Conservation (phyloP, 2,329 filamentous ascomycete species). For the Calonectria honghensis region DNA sequence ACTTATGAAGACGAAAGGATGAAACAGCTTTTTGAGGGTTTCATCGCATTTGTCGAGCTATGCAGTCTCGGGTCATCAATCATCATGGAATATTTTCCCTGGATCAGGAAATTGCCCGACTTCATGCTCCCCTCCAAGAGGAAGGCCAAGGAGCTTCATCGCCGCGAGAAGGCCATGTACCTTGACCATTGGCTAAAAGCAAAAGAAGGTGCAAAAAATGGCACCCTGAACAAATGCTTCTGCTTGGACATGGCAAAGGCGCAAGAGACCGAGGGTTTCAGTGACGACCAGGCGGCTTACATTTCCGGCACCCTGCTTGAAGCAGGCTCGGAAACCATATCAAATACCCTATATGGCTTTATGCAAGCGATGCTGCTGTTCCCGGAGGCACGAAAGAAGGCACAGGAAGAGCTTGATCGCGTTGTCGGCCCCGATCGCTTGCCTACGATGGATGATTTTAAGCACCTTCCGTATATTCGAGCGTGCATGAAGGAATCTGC, state of each 20-base stretch:
- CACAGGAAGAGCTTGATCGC: neutral
- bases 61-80: neutral
- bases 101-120: neutral
- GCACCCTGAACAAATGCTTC: constrained; percentile 2
- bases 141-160: neutral
- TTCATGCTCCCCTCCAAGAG: neutral
- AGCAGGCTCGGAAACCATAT: constrained; percentile 8
- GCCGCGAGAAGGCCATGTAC: neutral
- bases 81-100: neutral
- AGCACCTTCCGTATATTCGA: constrained; percentile 5
- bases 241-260: constrained; percentile 9
- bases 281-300: neutral
- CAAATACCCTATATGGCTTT: constrained; percentile 7
- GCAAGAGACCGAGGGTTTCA: neutral
- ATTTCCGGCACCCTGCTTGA: neutral
- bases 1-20: constrained; percentile 12
- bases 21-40: neutral
- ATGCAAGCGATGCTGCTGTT: constrained; percentile 18
- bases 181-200: constrained; percentile 4
- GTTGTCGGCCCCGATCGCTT: constrained; percentile 11
- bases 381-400: neutral
- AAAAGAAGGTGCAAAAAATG: neutral
- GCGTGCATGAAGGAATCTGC: constrained; percentile 7
- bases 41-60: neutral
- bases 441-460: neutral